A percentile compares a stretch with the other conserved stretches of the same genome.
Evolutionary conservation across 768 basidiomycete species (phyloP).

Genomic region (Collybia sordida): DNA sequence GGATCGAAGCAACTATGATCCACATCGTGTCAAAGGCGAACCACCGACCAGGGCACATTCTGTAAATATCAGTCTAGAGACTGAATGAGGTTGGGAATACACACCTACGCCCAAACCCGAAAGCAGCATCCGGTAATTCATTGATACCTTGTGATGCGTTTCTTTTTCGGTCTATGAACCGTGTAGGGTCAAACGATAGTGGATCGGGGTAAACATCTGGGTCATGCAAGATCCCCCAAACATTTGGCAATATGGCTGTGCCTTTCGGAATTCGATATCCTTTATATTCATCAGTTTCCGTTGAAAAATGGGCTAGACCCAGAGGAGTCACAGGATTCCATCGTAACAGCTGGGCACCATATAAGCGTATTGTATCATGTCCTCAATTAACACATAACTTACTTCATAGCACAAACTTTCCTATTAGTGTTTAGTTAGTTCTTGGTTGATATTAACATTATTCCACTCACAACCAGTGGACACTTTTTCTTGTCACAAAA

Average conservation of each 20-base stretch:
- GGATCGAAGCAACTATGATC: constrained; percentile 1
- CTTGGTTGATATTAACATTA: not conserved
- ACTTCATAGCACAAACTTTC: constrained; percentile 30
- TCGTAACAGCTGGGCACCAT: constrained; percentile 24
- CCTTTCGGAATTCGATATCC: constrained; percentile 17
- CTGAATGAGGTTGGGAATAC: not conserved
- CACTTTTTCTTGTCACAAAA: constrained; percentile 35
- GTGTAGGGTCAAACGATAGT: not conserved
- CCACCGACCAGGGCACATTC: constrained; percentile 1
- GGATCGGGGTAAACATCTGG: not conserved
- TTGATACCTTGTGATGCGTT: not conserved
- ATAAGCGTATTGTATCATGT: not conserved
- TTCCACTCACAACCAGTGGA: constrained; percentile 34
- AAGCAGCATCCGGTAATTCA: not conserved
- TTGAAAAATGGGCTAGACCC: constrained; percentile 18
- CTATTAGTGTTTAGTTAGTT: constrained; percentile 8
- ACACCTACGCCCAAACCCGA: constrained; percentile 4
- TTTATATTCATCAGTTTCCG: constrained; percentile 9
- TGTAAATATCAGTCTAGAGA: not conserved
- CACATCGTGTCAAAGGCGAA: constrained; percentile 1
- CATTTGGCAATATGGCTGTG: constrained; percentile 15
- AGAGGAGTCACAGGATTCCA: constrained; percentile 45
- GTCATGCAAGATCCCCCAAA: constrained; percentile 11
- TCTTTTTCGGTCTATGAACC: not conserved
- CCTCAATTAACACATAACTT: not conserved